Percentiles rank a stretch among this genome's conserved stretches.
These are phyloP conservation scores for Fusarium cicatricum DNA, from an alignment of 2,329 filamentous ascomycete genomes.

Conservation along the genomic window DNA sequence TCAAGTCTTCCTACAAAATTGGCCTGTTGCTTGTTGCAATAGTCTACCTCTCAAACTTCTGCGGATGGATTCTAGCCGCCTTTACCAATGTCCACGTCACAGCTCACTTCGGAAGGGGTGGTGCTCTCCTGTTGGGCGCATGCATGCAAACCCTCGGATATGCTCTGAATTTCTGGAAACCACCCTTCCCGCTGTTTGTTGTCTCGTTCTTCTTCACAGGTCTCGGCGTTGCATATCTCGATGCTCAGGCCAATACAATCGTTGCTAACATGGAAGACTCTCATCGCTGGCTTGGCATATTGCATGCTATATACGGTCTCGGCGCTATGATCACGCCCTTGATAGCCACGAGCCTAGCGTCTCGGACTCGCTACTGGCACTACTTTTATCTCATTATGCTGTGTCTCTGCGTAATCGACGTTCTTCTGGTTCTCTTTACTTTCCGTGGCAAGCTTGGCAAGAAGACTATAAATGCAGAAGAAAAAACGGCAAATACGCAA, in stretches of 20 bases:
- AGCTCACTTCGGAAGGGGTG: background rate
- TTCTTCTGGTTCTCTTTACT: background rate
- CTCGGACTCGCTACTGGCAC: slow-evolving; percentile 4
- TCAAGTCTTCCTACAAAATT: background rate
- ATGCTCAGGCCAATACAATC: slow-evolving; percentile 7
- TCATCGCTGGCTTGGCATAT: slow-evolving; percentile 2
- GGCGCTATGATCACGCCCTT: slow-evolving; percentile 1
- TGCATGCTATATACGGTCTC: slow-evolving; percentile 2
- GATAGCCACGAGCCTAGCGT: background rate
- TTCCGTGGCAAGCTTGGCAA: background rate
- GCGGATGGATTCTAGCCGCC: slow-evolving; percentile 9
- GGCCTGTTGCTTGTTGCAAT: background rate
- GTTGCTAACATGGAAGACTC: slow-evolving; percentile 4
- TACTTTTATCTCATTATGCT: slow-evolving; percentile 5
- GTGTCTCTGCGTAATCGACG: background rate
- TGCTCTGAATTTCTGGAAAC: slow-evolving; percentile 4
- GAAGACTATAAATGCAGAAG: background rate
- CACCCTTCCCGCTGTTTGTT: background rate
- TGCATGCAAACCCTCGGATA: slow-evolving; percentile 1
- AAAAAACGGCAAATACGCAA: background rate
- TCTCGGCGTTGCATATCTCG: slow-evolving; percentile 1
- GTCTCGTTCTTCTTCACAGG: slow-evolving; percentile 7
- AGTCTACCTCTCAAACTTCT: slow-evolving; percentile 5
- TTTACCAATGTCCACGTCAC: slow-evolving; percentile 11
- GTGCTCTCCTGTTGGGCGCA: background rate